Evolutionary conservation across 805 yeast species (phyloP).

Genomic region (Teunomyces stri): DNA sequence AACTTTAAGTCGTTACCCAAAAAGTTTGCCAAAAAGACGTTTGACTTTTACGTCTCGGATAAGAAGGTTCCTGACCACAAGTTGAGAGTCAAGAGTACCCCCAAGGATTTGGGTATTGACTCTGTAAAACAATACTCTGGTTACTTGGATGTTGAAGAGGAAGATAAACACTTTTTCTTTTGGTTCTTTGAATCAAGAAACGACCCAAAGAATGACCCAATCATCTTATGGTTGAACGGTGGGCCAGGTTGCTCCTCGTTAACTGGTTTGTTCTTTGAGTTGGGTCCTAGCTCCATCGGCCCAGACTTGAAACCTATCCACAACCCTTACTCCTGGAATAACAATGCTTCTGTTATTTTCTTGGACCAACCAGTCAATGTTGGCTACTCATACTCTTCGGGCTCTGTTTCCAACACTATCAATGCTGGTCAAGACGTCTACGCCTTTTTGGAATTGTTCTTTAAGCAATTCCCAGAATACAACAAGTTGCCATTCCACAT

Average conservation of each 20-base stretch:
- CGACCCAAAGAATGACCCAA: constrained; percentile 83
- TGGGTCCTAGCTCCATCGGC: constrained; percentile 82
- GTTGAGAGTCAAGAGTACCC: constrained; percentile 60
- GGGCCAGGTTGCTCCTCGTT: constrained; percentile 96
- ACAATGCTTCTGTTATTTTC: constrained; percentile 84
- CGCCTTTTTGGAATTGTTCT: constrained; percentile 79
- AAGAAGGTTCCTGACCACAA: constrained; percentile 47
- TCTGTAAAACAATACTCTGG: constrained; percentile 81
- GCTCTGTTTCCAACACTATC: constrained; percentile 64
- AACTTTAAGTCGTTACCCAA: constrained; percentile 51
- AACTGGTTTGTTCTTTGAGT: constrained; percentile 86
- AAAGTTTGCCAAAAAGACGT: constrained; percentile 17
- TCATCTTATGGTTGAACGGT: constrained; percentile 90
- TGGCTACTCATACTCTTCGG: constrained; percentile 78
- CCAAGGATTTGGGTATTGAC: constrained; percentile 74
- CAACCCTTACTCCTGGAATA: constrained; percentile 90
- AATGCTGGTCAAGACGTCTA: constrained; percentile 88
- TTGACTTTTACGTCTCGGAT: constrained; percentile 40
- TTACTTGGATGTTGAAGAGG: constrained; percentile 75
- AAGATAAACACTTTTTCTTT: constrained; percentile 87
- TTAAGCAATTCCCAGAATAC: constrained; percentile 77
- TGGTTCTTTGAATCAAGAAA: constrained; percentile 93
- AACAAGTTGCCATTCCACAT: constrained; percentile 66
- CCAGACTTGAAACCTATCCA: constrained; percentile 62
- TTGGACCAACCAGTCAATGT: constrained; percentile 93